Evolutionary conservation across 2,329 filamentous ascomycete species (phyloP).

Genomic region (Botrytis porri): DNA sequence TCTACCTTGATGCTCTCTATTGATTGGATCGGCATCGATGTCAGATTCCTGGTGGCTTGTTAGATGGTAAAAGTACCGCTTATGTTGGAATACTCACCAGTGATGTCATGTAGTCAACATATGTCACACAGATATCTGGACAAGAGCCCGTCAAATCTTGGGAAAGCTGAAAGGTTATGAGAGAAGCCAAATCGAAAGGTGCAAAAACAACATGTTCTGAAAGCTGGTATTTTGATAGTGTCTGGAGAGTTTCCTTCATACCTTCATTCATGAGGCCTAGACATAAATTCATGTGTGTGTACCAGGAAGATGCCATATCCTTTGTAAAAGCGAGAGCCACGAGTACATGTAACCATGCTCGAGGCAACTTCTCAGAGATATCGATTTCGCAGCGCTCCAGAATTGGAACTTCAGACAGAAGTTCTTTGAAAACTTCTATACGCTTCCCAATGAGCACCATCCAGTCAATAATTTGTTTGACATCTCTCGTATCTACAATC

Average conservation of each 20-base stretch:
- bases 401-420: neutral
- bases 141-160: constrained; percentile 21
- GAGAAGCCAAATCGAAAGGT: constrained; percentile 27
- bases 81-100: constrained; percentile 20
- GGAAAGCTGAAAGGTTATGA: constrained; percentile 27
- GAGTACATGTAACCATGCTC: constrained; percentile 30
- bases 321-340: constrained; percentile 24
- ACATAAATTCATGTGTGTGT: constrained; percentile 4
- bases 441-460: neutral
- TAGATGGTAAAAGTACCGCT: neutral
- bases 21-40: constrained; percentile 27
- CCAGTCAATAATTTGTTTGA: neutral
- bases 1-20: constrained; percentile 28
- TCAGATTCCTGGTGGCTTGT: constrained; percentile 24
- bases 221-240: neutral
- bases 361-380: constrained; percentile 26
- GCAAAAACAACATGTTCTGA: constrained; percentile 25
- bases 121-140: constrained; percentile 25
- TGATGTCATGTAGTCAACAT: constrained; percentile 28
- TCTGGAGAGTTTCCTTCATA: constrained; percentile 1
- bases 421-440: neutral
- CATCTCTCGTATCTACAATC: neutral
- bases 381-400: constrained; percentile 19
- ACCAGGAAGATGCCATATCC: constrained; percentile 24
- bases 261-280: neutral